Conservation (phyloP, 116 monocot species). For the Thalassia testudinum region DNA sequence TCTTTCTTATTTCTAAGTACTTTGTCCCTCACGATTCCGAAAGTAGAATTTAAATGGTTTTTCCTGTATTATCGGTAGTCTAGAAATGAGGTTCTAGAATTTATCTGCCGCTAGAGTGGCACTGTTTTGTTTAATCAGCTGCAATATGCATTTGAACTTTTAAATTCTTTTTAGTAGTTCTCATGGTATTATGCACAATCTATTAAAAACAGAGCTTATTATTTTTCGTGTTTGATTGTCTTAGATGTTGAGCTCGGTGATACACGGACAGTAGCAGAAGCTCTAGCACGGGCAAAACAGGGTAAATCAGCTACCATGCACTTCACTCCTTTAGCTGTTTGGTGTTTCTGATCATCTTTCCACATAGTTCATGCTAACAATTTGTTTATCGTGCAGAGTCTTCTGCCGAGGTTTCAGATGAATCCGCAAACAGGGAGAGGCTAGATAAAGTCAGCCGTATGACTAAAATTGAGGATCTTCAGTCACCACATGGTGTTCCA, state of each 20-base stretch:
- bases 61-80: no score
- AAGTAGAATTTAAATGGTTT: no score
- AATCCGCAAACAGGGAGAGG: conserved; percentile 38
- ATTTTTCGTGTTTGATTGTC: background rate
- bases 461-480: conserved; percentile 95
- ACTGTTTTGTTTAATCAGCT: no score
- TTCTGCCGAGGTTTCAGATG: conserved; percentile 38
- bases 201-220: background rate
- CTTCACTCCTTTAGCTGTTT: background rate
- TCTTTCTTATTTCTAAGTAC: no score
- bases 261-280: conserved; percentile 85
- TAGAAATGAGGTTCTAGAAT: no score
- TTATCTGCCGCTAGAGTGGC: no score
- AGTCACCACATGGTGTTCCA: conserved; percentile 39
- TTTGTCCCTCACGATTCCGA: no score
- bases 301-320: conserved; percentile 26
- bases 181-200: no score
- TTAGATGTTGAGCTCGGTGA: conserved; percentile 80
- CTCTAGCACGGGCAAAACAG: conserved; percentile 81
- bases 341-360: background rate
- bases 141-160: no score
- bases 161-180: no score
- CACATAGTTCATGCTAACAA: background rate
- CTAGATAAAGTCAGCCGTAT: conserved; percentile 46
- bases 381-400: conserved; percentile 12